phyloP scores from a whole-genome alignment of 345 rosid species.

The Populus davidiana region DNA sequence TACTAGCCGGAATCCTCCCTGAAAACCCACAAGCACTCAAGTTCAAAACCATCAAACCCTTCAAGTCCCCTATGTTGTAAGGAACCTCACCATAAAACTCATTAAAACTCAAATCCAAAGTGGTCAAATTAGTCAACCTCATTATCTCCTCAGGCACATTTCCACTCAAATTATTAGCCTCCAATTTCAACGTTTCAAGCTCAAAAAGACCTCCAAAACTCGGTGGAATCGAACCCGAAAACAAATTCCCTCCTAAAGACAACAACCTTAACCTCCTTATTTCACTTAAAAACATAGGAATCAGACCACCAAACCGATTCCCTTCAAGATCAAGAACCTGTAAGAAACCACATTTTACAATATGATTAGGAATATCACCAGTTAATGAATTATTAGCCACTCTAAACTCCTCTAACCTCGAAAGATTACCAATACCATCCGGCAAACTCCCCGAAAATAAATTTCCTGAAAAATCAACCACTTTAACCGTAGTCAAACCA shows the following conservation, averaged over 20 bases:
- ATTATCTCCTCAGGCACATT: slow-evolving; percentile 58
- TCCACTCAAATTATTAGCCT: slow-evolving; percentile 57
- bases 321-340: slow-evolving; percentile 65
- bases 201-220: slow-evolving; percentile 43
- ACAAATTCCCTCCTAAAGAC: slow-evolving; percentile 58
- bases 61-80: slow-evolving; percentile 22
- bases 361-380: slow-evolving; percentile 56
- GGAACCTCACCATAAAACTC: slow-evolving; percentile 27
- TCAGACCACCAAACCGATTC: slow-evolving; percentile 53
- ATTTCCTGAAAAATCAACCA: slow-evolving; percentile 62
- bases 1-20: slow-evolving; percentile 23
- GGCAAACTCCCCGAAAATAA: slow-evolving; percentile 42
- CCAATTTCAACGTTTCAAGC: slow-evolving; percentile 54
- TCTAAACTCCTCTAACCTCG: slow-evolving; percentile 53
- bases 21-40: slow-evolving; percentile 25
- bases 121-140: slow-evolving; percentile 53
- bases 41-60: slow-evolving; percentile 17
- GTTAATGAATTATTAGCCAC: slow-evolving; percentile 67
- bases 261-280: slow-evolving; percentile 55
- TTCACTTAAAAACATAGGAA: slow-evolving; percentile 62
- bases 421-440: slow-evolving; percentile 50
- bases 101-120: slow-evolving; percentile 58
- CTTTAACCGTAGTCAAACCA: slow-evolving; percentile 32
- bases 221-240: slow-evolving; percentile 63
- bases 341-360: slow-evolving; percentile 62